A percentile compares a stretch with the other conserved stretches of the same genome.
Evolutionary conservation across 345 rosid genomes (phyloP).

Genomic region (Arabidopsis arenosa): DNA sequence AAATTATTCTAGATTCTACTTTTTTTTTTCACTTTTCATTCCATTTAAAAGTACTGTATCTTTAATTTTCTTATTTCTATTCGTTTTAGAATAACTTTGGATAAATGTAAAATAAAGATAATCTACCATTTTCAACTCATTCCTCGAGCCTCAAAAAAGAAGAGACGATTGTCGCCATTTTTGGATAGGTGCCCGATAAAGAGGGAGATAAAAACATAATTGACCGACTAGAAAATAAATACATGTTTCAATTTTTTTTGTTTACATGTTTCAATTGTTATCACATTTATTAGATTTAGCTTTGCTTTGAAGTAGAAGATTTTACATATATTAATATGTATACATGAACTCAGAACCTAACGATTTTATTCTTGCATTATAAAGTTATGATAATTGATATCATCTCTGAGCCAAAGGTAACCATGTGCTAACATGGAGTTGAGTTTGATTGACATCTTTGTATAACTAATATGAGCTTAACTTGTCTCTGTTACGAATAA

Average conservation of each 20-base stretch:
- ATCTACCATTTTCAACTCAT: not conserved
- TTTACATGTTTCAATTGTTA: not conserved
- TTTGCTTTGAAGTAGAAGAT: constrained; percentile 26
- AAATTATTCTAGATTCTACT: too few relatives aligned
- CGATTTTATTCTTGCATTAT: constrained; percentile 28
- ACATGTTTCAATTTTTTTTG: not conserved
- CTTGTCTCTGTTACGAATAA: constrained; percentile 29
- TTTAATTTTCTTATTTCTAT: too few relatives aligned
- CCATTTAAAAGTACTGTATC: too few relatives aligned
- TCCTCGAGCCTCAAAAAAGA: constrained; percentile 33
- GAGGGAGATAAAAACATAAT: not conserved
- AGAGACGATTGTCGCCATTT: constrained; percentile 5
- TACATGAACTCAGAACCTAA: constrained; percentile 6
- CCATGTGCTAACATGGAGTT: constrained; percentile 42
- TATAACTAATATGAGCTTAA: constrained; percentile 38
- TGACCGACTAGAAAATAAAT: not conserved
- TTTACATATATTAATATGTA: not conserved
- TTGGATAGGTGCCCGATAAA: constrained; percentile 2
- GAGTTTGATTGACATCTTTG: constrained; percentile 37
- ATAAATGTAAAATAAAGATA: not conserved
- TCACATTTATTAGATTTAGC: not conserved
- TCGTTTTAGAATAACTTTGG: not conserved
- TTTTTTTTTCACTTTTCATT: too few relatives aligned
- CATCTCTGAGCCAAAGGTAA: constrained; percentile 26
- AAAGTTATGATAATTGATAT: constrained; percentile 21